Conservation (phyloP, 805 yeast species). For the Sugiyamaella lignohabitans region DNA sequence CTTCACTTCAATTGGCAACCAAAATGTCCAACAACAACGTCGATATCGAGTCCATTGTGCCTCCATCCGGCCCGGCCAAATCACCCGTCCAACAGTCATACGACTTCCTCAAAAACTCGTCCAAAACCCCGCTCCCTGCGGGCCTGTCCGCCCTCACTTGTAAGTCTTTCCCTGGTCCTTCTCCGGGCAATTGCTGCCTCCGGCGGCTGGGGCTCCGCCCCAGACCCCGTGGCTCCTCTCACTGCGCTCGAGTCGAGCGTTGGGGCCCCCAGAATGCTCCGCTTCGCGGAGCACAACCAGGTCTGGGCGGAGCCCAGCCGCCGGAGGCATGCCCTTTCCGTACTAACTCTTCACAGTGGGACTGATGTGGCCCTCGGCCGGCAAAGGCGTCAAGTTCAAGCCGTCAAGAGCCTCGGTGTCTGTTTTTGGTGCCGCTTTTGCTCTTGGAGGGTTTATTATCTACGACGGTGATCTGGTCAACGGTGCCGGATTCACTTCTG, state of each 20-base stretch:
- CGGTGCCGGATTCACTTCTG: conserved; percentile 64
- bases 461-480: conserved; percentile 68
- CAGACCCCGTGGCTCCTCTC: too few species aligned
- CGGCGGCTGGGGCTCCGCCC: too few species aligned
- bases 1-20: neutral
- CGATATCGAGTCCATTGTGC: neutral
- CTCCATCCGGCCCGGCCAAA: neutral
- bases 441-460: conserved; percentile 42
- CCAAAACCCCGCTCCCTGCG: conserved; percentile 24
- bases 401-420: conserved; percentile 19
- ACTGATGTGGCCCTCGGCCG: conserved; percentile 13
- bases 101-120: conserved; percentile 11
- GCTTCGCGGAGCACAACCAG: too few species aligned
- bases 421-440: conserved; percentile 25
- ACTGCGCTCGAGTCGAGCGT: too few species aligned
- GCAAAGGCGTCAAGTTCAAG: conserved; percentile 7
- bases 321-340: too few species aligned
- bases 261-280: too few species aligned
- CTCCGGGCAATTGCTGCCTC: too few species aligned
- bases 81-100: neutral
- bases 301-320: too few species aligned
- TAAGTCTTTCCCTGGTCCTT: too few species aligned
- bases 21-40: neutral
- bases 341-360: conserved; percentile 12
- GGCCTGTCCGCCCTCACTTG: conserved; percentile 19